Percentiles rank a stretch among this genome's conserved stretches.
Evolutionary conservation across 169 alveolate genomes (phyloP).

Genomic region (Plasmodium vinckei): DNA sequence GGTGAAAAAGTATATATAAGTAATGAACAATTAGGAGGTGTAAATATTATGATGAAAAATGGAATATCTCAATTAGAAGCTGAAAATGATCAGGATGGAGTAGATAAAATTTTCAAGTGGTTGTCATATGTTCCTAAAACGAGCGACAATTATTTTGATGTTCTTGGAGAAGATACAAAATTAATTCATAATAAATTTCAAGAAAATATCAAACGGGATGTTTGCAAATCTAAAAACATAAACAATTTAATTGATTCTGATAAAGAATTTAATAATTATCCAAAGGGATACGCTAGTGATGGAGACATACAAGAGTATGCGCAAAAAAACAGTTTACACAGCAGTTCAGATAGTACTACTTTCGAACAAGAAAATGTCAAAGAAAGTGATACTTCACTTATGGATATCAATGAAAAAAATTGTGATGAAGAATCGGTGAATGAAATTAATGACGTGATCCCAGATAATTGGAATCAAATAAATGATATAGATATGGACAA

Average conservation of each 20-base stretch:
- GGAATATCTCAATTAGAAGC: constrained; percentile 91
- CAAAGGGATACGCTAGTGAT: constrained; percentile 78
- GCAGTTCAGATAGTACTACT: no score
- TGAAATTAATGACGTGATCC: no score
- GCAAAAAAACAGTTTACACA: no score
- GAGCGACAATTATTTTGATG: constrained; percentile 83
- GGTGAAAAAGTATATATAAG: constrained; percentile 90
- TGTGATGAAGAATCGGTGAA: neutral
- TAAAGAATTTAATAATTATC: constrained; percentile 74
- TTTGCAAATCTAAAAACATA: no score
- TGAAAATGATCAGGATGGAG: constrained; percentile 87
- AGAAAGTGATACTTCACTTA: constrained; percentile 5
- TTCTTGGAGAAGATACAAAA: constrained; percentile 78
- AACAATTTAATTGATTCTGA: no score
- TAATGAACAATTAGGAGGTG: constrained; percentile 92
- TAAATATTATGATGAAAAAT: constrained; percentile 89
- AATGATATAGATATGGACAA: constrained; percentile 81
- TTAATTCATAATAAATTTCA: neutral
- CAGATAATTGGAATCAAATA: neutral
- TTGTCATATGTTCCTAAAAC: constrained; percentile 87
- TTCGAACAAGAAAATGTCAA: neutral
- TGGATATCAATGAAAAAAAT: neutral
- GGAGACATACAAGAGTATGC: constrained; percentile 11
- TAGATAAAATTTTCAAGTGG: constrained; percentile 86
- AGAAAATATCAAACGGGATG: no score